Conservation (phyloP, 1,284 basidiomycete genomes). For the Ganoderma sinense region DNA sequence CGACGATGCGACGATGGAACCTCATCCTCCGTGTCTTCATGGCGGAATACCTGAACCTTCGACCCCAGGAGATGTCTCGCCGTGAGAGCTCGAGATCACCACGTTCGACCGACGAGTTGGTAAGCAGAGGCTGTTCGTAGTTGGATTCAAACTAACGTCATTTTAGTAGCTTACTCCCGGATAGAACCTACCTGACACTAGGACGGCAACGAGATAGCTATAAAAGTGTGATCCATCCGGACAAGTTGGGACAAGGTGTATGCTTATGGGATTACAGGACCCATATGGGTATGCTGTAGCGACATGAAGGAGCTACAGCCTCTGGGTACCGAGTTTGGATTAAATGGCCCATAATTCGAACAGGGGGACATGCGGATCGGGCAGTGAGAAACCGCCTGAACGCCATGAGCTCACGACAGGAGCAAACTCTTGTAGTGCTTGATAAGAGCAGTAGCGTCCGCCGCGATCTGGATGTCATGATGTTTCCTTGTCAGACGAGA, state of each 20-base stretch:
- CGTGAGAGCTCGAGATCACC: slow-evolving; percentile 13
- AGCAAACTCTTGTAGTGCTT: slow-evolving; percentile 54
- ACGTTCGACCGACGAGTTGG: slow-evolving; percentile 31
- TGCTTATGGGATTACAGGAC: slow-evolving; percentile 1
- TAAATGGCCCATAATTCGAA: neutral
- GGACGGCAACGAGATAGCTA: neutral
- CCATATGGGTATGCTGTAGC: neutral
- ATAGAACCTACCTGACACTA: neutral
- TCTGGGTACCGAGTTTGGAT: neutral
- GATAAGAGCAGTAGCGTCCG: slow-evolving; percentile 51
- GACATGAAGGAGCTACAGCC: neutral
- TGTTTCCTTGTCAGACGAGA: slow-evolving; percentile 3
- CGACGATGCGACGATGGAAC: slow-evolving; percentile 91
- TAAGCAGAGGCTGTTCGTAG: slow-evolving; percentile 11
- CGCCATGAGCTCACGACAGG: slow-evolving; percentile 31
- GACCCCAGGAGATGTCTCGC: slow-evolving; percentile 41
- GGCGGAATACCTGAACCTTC: slow-evolving; percentile 88
- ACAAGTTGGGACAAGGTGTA: slow-evolving; percentile 12
- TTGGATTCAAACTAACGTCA: slow-evolving; percentile 8
- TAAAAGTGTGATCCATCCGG: neutral
- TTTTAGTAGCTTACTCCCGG: slow-evolving; percentile 21
- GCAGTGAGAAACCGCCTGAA: neutral
- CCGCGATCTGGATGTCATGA: slow-evolving; percentile 43
- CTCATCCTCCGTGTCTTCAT: slow-evolving; percentile 89
- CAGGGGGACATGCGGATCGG: neutral